These are phyloP conservation scores for Myriosclerotinia curreyana DNA, from an alignment of 2,329 filamentous ascomycete species.

Conservation along the genomic window DNA sequence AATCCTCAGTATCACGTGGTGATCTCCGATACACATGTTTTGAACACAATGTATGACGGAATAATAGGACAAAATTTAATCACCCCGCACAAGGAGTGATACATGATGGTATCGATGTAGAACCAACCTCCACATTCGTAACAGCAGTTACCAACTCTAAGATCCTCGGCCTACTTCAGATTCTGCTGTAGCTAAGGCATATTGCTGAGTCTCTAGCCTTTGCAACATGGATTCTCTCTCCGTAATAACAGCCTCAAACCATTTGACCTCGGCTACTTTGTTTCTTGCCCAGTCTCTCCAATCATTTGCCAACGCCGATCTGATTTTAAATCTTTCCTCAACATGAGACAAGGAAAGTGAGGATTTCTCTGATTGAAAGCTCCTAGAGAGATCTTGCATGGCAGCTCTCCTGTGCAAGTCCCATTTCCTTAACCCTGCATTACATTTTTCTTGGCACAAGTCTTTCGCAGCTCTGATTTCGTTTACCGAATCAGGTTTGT, in stretches of 20 bases:
- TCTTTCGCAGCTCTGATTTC: slow-evolving; percentile 45
- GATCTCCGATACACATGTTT: slow-evolving; percentile 5
- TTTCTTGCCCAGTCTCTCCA: slow-evolving; percentile 9
- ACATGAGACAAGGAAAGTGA: neutral
- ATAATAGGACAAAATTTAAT: neutral
- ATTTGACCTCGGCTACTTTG: slow-evolving; percentile 3
- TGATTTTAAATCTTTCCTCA: no score
- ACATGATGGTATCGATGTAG: neutral
- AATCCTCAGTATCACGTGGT: slow-evolving; percentile 2
- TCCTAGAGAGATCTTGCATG: neutral
- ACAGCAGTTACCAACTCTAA: neutral
- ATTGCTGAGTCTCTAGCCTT: neutral
- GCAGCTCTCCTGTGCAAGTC: neutral
- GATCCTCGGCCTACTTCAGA: neutral
- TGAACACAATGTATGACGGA: slow-evolving; percentile 4
- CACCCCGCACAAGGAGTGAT: neutral
- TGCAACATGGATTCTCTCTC: neutral
- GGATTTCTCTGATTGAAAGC: neutral
- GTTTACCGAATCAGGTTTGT: slow-evolving; percentile 39
- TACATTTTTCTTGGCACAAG: neutral
- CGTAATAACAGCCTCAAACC: slow-evolving; percentile 1
- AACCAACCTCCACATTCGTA: neutral
- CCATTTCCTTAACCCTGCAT: neutral
- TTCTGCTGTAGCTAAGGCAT: neutral
- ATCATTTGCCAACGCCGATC: no score